Evolutionary conservation across 2,329 filamentous ascomycete genomes (phyloP).

Genomic region (Aspergillus hiratsukae): DNA sequence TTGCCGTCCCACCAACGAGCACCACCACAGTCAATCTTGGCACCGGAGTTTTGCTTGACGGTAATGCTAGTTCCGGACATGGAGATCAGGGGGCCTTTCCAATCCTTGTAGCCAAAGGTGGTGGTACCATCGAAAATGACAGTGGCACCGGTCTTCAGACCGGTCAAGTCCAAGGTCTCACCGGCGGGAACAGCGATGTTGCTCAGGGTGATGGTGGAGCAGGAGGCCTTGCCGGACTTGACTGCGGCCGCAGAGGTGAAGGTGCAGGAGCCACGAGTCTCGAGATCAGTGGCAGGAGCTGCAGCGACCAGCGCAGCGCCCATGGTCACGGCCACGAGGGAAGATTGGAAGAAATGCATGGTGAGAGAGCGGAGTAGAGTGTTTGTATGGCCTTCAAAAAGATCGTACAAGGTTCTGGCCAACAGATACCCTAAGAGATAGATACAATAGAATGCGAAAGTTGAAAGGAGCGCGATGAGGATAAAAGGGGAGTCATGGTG

Average conservation of each 20-base stretch:
- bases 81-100: slow-evolving; percentile 60
- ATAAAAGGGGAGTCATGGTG: neutral
- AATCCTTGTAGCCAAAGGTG: slow-evolving; percentile 62
- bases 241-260: slow-evolving; percentile 51
- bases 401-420: neutral
- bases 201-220: slow-evolving; percentile 52
- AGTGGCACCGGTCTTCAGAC: slow-evolving; percentile 48
- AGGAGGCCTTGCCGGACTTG: slow-evolving; percentile 45
- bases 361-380: neutral
- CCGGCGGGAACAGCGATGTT: slow-evolving; percentile 55
- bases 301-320: slow-evolving; percentile 16
- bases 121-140: slow-evolving; percentile 62
- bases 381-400: neutral
- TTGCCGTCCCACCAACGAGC: slow-evolving; percentile 57
- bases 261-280: slow-evolving; percentile 43
- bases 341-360: slow-evolving; percentile 13
- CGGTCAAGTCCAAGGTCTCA: slow-evolving; percentile 55
- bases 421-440: neutral
- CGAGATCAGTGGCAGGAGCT: slow-evolving; percentile 17
- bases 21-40: slow-evolving; percentile 54
- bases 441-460: neutral
- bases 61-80: slow-evolving; percentile 55
- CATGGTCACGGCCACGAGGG: slow-evolving; percentile 9
- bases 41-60: slow-evolving; percentile 49
- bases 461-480: neutral